These are phyloP conservation scores for Sporothrix protearum DNA, from an alignment of 2,329 filamentous ascomycete genomes.

Conservation along the genomic window DNA sequence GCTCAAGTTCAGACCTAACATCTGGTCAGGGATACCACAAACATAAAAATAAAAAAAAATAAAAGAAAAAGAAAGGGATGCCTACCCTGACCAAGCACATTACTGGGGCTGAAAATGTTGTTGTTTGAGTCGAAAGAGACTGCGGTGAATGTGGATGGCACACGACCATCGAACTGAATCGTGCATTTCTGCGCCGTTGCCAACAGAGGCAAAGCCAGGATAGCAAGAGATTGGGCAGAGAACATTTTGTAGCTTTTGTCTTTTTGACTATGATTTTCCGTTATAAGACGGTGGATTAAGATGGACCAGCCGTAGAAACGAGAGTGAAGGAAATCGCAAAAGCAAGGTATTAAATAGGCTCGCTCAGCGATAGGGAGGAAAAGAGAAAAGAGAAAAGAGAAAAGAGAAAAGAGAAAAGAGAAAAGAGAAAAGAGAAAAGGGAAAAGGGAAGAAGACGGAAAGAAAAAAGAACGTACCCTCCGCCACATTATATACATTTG, in stretches of 20 bases:
- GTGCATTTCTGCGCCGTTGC: conserved; percentile 35
- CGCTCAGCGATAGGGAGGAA: conserved; percentile 19
- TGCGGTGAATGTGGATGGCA: conserved; percentile 39
- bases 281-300: neutral
- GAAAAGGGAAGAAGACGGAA: no score
- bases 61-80: neutral
- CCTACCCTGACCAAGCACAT: conserved; percentile 49
- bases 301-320: conserved; percentile 21
- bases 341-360: no score
- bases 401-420: no score
- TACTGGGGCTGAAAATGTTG: conserved; percentile 49
- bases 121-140: conserved; percentile 41
- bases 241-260: conserved; percentile 12
- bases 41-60: no score
- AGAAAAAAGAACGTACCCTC: neutral
- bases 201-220: conserved; percentile 23
- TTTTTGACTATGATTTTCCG: neutral
- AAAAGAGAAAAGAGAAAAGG: neutral
- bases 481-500: neutral
- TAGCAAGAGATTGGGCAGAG: neutral
- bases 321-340: conserved; percentile 9
- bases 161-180: conserved; percentile 47
- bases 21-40: neutral
- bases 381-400: neutral
- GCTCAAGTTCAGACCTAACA: conserved; percentile 47